Percentiles rank a stretch among this genome's conserved stretches.
phyloP scores from a whole-genome alignment of 2,329 filamentous ascomycete species.

The Stagonosporopsis tanaceti region DNA sequence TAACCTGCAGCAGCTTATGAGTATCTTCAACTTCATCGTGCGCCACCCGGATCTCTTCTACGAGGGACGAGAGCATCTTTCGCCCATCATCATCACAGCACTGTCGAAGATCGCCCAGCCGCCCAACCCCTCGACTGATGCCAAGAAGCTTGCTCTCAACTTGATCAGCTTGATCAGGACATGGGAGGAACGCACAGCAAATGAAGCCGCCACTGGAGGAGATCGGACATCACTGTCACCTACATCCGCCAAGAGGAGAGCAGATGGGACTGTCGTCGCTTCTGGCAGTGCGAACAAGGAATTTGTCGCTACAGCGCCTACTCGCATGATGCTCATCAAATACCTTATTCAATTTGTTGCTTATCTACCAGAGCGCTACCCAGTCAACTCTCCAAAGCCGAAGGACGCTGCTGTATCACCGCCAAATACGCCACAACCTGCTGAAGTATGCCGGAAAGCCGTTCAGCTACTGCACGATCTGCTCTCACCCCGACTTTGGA shows the following conservation, averaged over 20 bases:
- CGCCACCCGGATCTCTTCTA: conserved; percentile 93
- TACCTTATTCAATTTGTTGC: conserved; percentile 97
- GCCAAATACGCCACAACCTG: conserved; percentile 59
- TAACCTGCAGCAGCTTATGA: conserved; percentile 94
- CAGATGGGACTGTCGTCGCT: conserved; percentile 69
- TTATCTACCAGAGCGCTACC: conserved; percentile 84
- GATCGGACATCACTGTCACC: conserved; percentile 71
- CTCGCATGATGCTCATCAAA: conserved; percentile 84
- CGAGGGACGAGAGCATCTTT: conserved; percentile 90
- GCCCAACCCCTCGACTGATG: conserved; percentile 86
- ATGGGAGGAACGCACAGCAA: conserved; percentile 88
- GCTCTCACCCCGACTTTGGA: conserved; percentile 88
- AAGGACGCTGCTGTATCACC: conserved; percentile 45
- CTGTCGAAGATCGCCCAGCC: conserved; percentile 86
- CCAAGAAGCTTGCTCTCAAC: conserved; percentile 87
- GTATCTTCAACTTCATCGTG: conserved; percentile 96
- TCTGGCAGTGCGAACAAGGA: conserved; percentile 61
- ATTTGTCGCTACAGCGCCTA: conserved; percentile 57
- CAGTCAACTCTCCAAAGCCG: conserved; percentile 62
- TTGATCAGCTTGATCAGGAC: conserved; percentile 90
- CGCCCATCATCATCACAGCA: conserved; percentile 85
- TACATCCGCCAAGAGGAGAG: conserved; percentile 72
- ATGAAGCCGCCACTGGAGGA: conserved; percentile 54
- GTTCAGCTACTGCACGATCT: conserved; percentile 83
- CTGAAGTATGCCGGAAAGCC: conserved; percentile 86